Percentiles rank a stretch among this genome's conserved stretches.
These are phyloP conservation scores for Prinsepia uniflora DNA, from an alignment of 306 rosid species.

Conservation along the genomic window DNA sequence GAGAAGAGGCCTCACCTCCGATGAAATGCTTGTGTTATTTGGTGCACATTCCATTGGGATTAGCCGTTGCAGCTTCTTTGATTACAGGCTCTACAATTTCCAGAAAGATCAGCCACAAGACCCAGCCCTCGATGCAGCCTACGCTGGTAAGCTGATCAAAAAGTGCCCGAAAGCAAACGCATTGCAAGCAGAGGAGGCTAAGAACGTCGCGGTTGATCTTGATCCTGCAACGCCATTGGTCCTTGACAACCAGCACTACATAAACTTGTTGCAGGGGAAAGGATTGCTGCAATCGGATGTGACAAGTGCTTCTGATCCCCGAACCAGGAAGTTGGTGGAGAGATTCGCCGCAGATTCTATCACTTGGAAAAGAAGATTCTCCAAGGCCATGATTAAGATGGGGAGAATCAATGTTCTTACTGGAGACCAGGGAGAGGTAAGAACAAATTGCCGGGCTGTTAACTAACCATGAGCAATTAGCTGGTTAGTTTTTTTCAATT, in stretches of 20 bases:
- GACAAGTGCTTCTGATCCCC: slow-evolving; percentile 27
- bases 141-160: slow-evolving; percentile 3
- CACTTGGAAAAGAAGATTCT: slow-evolving; percentile 35
- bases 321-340: slow-evolving; percentile 32
- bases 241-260: slow-evolving; percentile 43
- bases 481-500: not conserved
- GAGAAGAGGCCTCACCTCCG: slow-evolving; percentile 34
- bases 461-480: slow-evolving; percentile 9
- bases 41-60: slow-evolving; percentile 71
- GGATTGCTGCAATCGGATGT: slow-evolving; percentile 45
- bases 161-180: slow-evolving; percentile 22
- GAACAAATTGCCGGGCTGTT: slow-evolving; percentile 50
- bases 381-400: slow-evolving; percentile 28
- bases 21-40: slow-evolving; percentile 47
- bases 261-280: slow-evolving; percentile 29
- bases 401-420: slow-evolving; percentile 35
- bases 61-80: slow-evolving; percentile 36
- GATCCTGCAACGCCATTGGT: slow-evolving; percentile 43
- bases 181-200: not conserved
- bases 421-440: slow-evolving; percentile 40
- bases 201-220: slow-evolving; percentile 21
- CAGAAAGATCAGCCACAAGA: slow-evolving; percentile 17
- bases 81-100: slow-evolving; percentile 33
- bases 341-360: slow-evolving; percentile 21
- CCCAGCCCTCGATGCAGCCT: slow-evolving; percentile 11